Conservation (phyloP, 257 asterid species). For the Solanum gracilifrons region DNA sequence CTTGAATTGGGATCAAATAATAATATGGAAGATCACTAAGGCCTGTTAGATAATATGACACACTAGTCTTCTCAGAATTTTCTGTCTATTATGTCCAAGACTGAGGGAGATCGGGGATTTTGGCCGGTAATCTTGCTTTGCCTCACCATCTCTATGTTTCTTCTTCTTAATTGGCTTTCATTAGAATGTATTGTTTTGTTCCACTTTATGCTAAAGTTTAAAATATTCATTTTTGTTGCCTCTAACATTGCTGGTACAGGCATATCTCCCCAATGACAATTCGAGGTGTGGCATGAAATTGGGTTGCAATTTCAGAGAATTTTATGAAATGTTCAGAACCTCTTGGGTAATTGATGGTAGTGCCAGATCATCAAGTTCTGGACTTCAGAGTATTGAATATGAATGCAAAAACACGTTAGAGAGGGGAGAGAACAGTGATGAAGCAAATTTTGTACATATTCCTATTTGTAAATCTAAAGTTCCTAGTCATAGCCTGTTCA, state of each 20-base stretch:
- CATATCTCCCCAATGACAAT: neutral
- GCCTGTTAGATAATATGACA: neutral
- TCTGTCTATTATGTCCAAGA: neutral
- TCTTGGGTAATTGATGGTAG: slow-evolving; percentile 7
- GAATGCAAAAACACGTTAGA: slow-evolving; percentile 3
- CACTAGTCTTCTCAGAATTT: neutral
- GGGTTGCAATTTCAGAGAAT: slow-evolving; percentile 11
- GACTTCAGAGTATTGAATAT: slow-evolving; percentile 5
- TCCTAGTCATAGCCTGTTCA: slow-evolving; percentile 4
- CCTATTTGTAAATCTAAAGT: slow-evolving; percentile 1
- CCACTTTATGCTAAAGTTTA: neutral
- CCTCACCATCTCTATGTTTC: neutral
- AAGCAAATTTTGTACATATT: slow-evolving; percentile 8
- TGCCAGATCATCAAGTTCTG: slow-evolving; percentile 9
- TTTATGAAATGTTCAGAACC: slow-evolving; percentile 10
- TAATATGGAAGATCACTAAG: neutral
- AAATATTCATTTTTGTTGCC: neutral
- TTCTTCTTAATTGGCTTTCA: neutral
- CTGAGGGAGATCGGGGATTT: neutral
- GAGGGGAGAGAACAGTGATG: slow-evolving; percentile 1
- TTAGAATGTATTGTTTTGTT: neutral
- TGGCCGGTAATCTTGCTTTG: neutral
- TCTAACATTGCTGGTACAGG: slow-evolving; percentile 20
- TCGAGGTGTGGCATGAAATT: slow-evolving; percentile 1
- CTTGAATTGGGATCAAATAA: neutral